Conservation (phyloP, 768 basidiomycete genomes). For the Pleurotus platypus region DNA sequence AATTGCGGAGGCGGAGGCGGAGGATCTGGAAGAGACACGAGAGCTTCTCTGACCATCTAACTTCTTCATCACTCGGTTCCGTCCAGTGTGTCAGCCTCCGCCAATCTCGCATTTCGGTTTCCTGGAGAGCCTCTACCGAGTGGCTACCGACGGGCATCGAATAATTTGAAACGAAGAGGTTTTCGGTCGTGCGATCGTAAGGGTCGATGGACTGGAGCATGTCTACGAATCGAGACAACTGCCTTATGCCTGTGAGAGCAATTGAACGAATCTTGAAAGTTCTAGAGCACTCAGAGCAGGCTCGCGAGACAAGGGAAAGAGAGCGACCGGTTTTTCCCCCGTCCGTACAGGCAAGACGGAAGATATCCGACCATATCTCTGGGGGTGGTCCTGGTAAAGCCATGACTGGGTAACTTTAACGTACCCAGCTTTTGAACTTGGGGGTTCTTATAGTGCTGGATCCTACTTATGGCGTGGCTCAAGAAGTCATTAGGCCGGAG, state of each 20-base stretch:
- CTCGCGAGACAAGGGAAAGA: conserved; percentile 30
- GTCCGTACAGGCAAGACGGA: conserved; percentile 31
- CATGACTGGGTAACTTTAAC: no score
- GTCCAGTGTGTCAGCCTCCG: conserved; percentile 2
- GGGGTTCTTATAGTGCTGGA: no score
- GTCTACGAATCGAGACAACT: conserved; percentile 20
- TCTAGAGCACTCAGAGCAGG: conserved; percentile 21
- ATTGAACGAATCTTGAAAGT: conserved; percentile 25
- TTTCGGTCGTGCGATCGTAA: neutral
- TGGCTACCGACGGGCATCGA: neutral
- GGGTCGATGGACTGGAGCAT: conserved; percentile 14
- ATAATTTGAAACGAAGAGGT: neutral
- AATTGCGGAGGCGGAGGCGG: neutral
- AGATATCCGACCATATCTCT: conserved; percentile 26
- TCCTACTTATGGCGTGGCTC: no score
- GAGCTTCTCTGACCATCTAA: conserved; percentile 12
- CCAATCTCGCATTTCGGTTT: neutral
- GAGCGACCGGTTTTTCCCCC: conserved; percentile 30
- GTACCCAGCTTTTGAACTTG: no score
- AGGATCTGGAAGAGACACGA: neutral
- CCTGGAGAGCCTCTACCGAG: neutral
- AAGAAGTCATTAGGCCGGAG: no score
- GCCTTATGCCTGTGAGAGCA: conserved; percentile 19
- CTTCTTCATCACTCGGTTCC: conserved; percentile 14
- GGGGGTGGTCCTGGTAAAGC: conserved; percentile 11